Evolutionary conservation across 2,329 filamentous ascomycete genomes (phyloP).

Genomic region (Cladophialophora yegresii): DNA sequence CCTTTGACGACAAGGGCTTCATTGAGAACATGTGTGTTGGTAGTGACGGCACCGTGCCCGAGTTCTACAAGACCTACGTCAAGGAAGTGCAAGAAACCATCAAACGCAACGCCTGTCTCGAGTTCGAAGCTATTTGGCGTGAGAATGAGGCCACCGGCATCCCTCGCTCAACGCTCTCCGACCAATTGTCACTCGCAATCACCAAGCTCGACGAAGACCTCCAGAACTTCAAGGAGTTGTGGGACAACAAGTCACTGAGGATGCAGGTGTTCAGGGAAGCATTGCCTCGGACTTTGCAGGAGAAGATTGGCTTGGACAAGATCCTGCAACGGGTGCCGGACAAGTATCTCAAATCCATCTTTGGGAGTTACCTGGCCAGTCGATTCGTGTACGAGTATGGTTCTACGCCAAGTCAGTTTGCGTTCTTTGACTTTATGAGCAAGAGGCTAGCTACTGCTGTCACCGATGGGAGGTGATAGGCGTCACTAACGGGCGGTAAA

Average conservation of each 20-base stretch:
- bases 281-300: constrained; percentile 76
- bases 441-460: constrained; percentile 30
- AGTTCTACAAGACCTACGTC: constrained; percentile 93
- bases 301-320: constrained; percentile 87
- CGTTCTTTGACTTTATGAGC: constrained; percentile 83
- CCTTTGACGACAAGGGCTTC: constrained; percentile 89
- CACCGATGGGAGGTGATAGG: too few species aligned
- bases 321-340: constrained; percentile 85
- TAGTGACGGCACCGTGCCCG: constrained; percentile 74
- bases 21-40: constrained; percentile 88
- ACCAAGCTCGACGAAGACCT: constrained; percentile 96
- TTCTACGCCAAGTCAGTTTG: constrained; percentile 89
- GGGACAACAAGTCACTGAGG: constrained; percentile 78
- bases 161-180: constrained; percentile 81
- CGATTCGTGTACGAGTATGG: constrained; percentile 97
- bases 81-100: constrained; percentile 89
- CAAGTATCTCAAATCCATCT: constrained; percentile 89
- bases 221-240: constrained; percentile 80
- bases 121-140: constrained; percentile 98
- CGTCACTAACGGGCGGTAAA: constrained; percentile 24
- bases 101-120: constrained; percentile 83
- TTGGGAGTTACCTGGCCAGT: constrained; percentile 91
- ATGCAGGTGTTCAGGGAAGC: constrained; percentile 79
- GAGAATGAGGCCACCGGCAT: constrained; percentile 82
- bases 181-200: constrained; percentile 87